A percentile compares a stretch with the other conserved stretches of the same genome.
Evolutionary conservation across 495 filamentous ascomycete genomes (phyloP).

Genomic region (Neurospora intermedia): DNA sequence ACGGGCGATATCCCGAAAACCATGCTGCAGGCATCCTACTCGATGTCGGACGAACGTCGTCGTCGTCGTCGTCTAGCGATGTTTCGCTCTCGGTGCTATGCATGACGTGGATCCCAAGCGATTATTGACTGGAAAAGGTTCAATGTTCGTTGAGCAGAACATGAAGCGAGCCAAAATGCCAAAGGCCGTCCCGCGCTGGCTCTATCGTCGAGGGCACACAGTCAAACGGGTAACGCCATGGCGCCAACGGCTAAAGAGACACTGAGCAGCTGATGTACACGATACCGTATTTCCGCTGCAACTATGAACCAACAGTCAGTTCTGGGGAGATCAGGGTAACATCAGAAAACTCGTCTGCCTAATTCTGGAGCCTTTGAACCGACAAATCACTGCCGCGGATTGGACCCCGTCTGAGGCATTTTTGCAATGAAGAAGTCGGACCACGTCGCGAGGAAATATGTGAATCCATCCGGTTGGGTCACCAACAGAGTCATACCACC

Average conservation of each 20-base stretch:
- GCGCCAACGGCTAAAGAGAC: neutral
- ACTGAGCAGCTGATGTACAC: neutral
- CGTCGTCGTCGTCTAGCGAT: neutral
- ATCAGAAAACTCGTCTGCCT: neutral
- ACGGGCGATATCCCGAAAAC: slow-evolving; percentile 4
- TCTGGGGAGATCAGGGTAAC: neutral
- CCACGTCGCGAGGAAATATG: neutral
- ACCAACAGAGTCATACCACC: neutral
- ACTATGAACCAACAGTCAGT: neutral
- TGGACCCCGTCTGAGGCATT: neutral
- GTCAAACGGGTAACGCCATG: neutral
- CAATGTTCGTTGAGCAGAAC: neutral
- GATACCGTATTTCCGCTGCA: neutral
- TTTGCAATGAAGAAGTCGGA: neutral
- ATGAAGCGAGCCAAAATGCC: neutral
- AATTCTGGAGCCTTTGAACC: neutral
- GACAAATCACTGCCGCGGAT: neutral
- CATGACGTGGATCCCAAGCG: neutral
- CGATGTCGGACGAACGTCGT: neutral
- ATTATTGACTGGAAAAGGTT: neutral
- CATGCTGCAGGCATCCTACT: neutral
- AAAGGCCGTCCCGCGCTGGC: neutral
- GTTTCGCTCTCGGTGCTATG: neutral
- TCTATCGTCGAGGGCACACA: neutral
- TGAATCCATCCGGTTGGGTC: neutral